A percentile compares a stretch with the other conserved stretches of the same genome.
These are phyloP conservation scores for Ascobolus immersus DNA, from an alignment of 495 filamentous ascomycete species.

Conservation along the genomic window DNA sequence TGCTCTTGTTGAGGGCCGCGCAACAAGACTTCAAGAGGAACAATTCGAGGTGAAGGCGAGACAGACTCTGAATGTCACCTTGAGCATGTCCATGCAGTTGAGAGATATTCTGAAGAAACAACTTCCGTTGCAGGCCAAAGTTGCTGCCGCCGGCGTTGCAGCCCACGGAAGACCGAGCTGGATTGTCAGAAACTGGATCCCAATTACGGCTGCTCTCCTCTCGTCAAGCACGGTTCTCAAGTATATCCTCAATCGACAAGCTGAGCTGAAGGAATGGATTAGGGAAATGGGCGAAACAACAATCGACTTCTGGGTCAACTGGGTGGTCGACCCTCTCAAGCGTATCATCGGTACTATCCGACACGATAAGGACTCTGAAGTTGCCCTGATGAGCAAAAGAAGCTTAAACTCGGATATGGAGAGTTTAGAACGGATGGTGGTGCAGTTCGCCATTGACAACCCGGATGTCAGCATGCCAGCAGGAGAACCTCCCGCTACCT, in stretches of 20 bases:
- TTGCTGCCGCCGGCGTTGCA: conserved; percentile 24
- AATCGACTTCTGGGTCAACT: conserved; percentile 81
- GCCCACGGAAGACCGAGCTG: conserved; percentile 48
- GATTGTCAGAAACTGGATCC: conserved; percentile 74
- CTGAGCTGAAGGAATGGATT: conserved; percentile 53
- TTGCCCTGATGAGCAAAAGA: conserved; percentile 81
- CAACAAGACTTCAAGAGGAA: too few relatives aligned
- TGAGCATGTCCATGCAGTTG: conserved; percentile 41
- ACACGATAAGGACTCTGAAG: conserved; percentile 70
- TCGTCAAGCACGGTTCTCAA: conserved; percentile 60
- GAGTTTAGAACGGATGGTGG: conserved; percentile 88
- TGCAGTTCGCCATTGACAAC: conserved; percentile 72
- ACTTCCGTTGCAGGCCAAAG: conserved; percentile 30
- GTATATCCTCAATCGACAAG: conserved; percentile 42
- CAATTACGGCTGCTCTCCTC: conserved; percentile 35
- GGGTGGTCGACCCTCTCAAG: conserved; percentile 62
- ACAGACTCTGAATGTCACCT: too few relatives aligned
- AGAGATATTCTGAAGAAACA: conserved; percentile 33
- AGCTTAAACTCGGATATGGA: conserved; percentile 70
- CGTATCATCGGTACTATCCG: conserved; percentile 77
- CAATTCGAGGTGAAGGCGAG: too few relatives aligned
- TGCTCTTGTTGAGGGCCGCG: conserved; percentile 27
- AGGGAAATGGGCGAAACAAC: conserved; percentile 45
- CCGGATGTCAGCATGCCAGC: conserved; percentile 21
- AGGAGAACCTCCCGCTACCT: neutral